Base-by-base conservation (phyloP, 176 grass and related monocot genomes). In the Ensete ventricosum region DNA sequence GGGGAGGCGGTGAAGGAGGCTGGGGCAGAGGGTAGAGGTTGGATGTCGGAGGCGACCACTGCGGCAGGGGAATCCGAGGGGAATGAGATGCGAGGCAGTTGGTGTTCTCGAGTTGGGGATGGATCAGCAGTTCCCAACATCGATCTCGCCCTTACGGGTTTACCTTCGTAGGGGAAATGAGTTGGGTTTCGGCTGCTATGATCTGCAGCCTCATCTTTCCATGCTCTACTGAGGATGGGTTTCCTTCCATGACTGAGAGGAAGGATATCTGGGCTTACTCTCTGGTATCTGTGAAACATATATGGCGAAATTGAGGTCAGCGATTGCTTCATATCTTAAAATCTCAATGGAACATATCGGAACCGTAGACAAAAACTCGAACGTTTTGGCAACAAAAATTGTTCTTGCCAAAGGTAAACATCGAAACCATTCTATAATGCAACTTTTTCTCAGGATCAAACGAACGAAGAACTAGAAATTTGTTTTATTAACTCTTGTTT, bases 281-380 rank as follows among this genome's bases (percentile, higher is more conserved):
- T 89, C 74, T 88, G 83, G 77, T 55, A 91, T 84, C 92, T 96
- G 84, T 5, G 7, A 20, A 75, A 24, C 54, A 63, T 53, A 16
- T 13, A 77, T 9, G 10, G 22, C 8, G 20, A 52, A 50, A 77
- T 25, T n/a, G 49, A 51, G 34, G 16, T 77, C 1, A 64, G 21
- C 10, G 52, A 52, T 17, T 12, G 8, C 0, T 14, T 50, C 59
- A 50, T 53, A 43, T 20, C 26, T 20, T 62, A 57, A 14, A 58
- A 58, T n/a, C 29, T 29, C 17, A 50, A 16, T 16, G 34, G 13
- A 3, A 57, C 14, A 50, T 71, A 26, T n/a, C 6, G 12, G 17
- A n/a, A 70, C 16, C 1, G 34, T 9, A 14, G 50, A 51, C 67
- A 51, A n/a, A 51, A 71, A 19, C 43, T 3, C 43, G 11, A 29